phyloP scores from a whole-genome alignment of 306 rosid species.

The Phaseolus lunatus region DNA sequence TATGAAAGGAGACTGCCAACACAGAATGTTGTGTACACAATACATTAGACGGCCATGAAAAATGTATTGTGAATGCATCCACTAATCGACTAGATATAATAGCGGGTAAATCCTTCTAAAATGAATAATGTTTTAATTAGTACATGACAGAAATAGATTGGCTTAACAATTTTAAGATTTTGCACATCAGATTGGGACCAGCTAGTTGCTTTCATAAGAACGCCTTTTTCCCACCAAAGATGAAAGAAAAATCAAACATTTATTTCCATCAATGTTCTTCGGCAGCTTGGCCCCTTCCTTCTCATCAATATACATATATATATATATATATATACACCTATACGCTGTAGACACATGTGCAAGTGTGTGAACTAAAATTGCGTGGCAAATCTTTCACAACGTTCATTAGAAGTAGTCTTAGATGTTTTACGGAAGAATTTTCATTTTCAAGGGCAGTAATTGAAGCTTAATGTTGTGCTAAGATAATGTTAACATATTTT shows the following conservation, averaged over 20 bases:
- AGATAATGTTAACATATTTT: neutral
- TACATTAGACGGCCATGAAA: neutral
- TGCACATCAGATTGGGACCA: constrained; percentile 1
- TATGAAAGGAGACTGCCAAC: constrained; percentile 72
- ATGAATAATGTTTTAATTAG: neutral
- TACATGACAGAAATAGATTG: neutral
- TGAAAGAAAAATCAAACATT: neutral
- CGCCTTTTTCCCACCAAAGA: neutral
- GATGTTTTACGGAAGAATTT: neutral
- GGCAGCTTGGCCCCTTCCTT: neutral
- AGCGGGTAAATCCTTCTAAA: neutral
- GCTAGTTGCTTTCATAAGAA: neutral
- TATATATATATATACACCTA: too few relatives aligned
- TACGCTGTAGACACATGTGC: neutral
- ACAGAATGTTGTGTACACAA: neutral
- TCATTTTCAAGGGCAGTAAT: neutral
- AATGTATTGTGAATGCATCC: neutral
- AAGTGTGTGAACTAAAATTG: neutral
- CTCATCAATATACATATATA: neutral
- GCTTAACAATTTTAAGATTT: constrained; percentile 8
- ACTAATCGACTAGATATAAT: neutral
- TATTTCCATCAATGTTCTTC: neutral
- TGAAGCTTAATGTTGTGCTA: neutral
- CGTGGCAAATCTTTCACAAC: neutral
- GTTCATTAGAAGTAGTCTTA: neutral